Evolutionary conservation across 2,329 filamentous ascomycete genomes (phyloP).

Genomic region (Emmonsiellopsis sp.): DNA sequence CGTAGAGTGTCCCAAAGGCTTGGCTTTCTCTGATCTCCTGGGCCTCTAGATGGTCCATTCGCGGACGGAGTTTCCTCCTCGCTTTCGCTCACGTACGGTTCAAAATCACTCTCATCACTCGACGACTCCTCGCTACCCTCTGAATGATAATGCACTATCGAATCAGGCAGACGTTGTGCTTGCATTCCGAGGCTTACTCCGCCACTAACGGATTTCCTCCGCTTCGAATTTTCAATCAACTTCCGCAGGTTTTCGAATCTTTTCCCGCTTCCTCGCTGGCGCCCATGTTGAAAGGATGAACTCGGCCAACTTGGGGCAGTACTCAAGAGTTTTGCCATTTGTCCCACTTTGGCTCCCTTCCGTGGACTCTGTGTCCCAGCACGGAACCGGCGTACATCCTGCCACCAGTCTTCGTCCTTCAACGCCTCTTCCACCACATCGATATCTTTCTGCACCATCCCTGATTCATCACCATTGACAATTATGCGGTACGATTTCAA

Average conservation of each 20-base stretch:
- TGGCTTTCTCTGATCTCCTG: neutral
- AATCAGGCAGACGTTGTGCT: conserved; percentile 60
- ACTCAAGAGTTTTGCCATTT: conserved; percentile 27
- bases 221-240: conserved; percentile 53
- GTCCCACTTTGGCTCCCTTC: conserved; percentile 11
- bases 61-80: conserved; percentile 18
- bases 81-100: conserved; percentile 31
- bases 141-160: conserved; percentile 46
- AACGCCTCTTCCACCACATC: conserved; percentile 57
- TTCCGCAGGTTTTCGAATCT: conserved; percentile 52
- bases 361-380: conserved; percentile 13
- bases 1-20: neutral
- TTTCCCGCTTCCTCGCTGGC: conserved; percentile 32
- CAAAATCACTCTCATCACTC: conserved; percentile 32
- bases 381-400: conserved; percentile 53
- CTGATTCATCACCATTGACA: conserved; percentile 56
- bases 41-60: neutral
- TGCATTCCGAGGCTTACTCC: conserved; percentile 65
- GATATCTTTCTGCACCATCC: conserved; percentile 46
- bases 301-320: conserved; percentile 43
- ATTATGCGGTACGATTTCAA: conserved; percentile 68
- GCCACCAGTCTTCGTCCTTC: conserved; percentile 73
- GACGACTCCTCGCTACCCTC: conserved; percentile 37
- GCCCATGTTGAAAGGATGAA: conserved; percentile 43
- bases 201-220: conserved; percentile 39